Evolutionary conservation across 257 asterid genomes (phyloP).

Genomic region (Salvia miltiorrhiza): DNA sequence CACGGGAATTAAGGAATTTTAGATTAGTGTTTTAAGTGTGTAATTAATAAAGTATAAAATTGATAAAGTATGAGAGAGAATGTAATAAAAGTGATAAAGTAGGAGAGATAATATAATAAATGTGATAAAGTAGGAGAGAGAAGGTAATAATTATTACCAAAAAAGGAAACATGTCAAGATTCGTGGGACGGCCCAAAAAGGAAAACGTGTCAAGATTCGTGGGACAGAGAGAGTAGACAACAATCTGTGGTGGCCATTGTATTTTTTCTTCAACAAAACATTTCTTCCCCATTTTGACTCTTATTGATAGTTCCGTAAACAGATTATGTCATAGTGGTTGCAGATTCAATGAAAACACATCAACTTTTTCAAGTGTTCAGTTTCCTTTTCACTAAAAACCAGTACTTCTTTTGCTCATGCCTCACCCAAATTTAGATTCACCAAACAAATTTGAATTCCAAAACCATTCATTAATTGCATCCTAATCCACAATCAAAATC

Average conservation of each 20-base stretch:
- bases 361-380: not conserved
- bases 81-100: too few relatives aligned
- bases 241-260: not conserved
- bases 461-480: not conserved
- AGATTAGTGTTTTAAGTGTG: too few relatives aligned
- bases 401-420: not conserved
- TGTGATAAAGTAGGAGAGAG: too few relatives aligned
- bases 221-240: not conserved
- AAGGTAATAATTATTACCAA: too few relatives aligned
- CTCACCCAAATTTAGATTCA: not conserved
- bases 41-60: too few relatives aligned
- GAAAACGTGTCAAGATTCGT: not conserved
- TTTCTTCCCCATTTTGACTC: not conserved
- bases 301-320: not conserved
- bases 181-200: too few relatives aligned
- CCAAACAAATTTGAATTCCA: not conserved
- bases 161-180: too few relatives aligned
- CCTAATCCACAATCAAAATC: not conserved
- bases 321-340: slow-evolving; percentile 12
- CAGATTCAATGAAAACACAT: not conserved
- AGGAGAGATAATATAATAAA: too few relatives aligned
- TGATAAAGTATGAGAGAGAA: too few relatives aligned
- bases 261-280: not conserved
- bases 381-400: not conserved
- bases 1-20: too few relatives aligned